Conservation (phyloP, 164 flowering plant genomes). For the Malania oleifera region DNA sequence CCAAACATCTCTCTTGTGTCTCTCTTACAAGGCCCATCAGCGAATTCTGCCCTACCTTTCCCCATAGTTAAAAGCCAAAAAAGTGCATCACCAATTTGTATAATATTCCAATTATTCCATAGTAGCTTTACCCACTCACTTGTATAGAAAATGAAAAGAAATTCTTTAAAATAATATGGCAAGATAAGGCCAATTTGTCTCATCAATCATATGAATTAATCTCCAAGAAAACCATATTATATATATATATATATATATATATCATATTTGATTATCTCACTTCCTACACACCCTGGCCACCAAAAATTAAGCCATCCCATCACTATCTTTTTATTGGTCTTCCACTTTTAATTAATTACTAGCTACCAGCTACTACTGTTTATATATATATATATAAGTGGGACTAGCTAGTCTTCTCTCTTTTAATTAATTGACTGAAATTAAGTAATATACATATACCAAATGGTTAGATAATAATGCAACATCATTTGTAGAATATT, state of each 20-base stretch:
- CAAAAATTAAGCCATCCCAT: too few species aligned
- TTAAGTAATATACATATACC: too few species aligned
- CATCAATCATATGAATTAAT: neutral
- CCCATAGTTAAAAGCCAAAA: neutral
- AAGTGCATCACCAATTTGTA: slow-evolving; percentile 10
- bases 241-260: too few species aligned
- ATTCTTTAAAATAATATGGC: neutral
- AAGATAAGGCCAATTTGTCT: slow-evolving; percentile 14
- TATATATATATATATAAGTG: too few species aligned
- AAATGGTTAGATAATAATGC: too few species aligned
- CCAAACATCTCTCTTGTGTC: too few species aligned
- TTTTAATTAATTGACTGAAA: too few species aligned
- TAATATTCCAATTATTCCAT: too few species aligned
- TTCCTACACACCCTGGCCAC: too few species aligned
- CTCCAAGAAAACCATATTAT: slow-evolving; percentile 4
- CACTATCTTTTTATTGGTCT: neutral
- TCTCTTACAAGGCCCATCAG: neutral
- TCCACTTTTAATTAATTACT: neutral
- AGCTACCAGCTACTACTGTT: neutral
- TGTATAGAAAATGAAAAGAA: slow-evolving; percentile 7
- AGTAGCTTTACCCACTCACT: slow-evolving; percentile 9
- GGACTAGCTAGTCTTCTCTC: too few species aligned
- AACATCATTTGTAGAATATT: too few species aligned
- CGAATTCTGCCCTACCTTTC: slow-evolving; percentile 9
- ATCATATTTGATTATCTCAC: too few species aligned